Percentiles rank a stretch among this genome's conserved stretches.
Conservation (phyloP, 1,284 basidiomycete genomes). For the Grifola frondosa region DNA sequence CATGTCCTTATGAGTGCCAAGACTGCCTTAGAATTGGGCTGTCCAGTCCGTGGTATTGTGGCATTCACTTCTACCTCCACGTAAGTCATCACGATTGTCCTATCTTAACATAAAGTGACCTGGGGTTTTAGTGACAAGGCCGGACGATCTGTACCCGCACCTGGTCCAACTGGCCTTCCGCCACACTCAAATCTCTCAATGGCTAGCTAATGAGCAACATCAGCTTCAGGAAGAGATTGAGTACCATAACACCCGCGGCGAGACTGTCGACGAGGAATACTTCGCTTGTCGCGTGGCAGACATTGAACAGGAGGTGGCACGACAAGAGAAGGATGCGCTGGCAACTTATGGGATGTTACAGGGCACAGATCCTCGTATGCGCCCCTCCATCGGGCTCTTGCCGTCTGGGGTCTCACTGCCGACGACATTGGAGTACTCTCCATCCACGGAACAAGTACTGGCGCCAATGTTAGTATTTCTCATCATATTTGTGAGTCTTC, state of each 20-base stretch:
- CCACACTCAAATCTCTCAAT: constrained; percentile 87
- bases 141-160: constrained; percentile 90
- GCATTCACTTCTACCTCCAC: constrained; percentile 97
- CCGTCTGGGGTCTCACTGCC: constrained; percentile 91
- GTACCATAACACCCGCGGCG: constrained; percentile 53
- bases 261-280: constrained; percentile 63
- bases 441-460: constrained; percentile 93
- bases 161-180: constrained; percentile 93
- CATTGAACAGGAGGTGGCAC: constrained; percentile 83
- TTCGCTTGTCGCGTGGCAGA: constrained; percentile 71
- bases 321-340: constrained; percentile 88
- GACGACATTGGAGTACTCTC: constrained; percentile 89
- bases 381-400: constrained; percentile 89
- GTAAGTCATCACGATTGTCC: constrained; percentile 42
- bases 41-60: constrained; percentile 88
- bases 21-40: constrained; percentile 92
- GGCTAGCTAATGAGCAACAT: constrained; percentile 85
- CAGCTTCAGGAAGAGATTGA: constrained; percentile 78
- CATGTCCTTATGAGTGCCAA: constrained; percentile 96
- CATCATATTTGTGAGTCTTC: not conserved
- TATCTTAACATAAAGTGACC: constrained; percentile 6
- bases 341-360: constrained; percentile 93
- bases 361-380: constrained; percentile 77
- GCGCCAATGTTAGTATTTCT: constrained; percentile 70
- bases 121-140: constrained; percentile 74